Conservation (phyloP, 192 early-diverging fungal genomes). For the Coemansia erecta region DNA sequence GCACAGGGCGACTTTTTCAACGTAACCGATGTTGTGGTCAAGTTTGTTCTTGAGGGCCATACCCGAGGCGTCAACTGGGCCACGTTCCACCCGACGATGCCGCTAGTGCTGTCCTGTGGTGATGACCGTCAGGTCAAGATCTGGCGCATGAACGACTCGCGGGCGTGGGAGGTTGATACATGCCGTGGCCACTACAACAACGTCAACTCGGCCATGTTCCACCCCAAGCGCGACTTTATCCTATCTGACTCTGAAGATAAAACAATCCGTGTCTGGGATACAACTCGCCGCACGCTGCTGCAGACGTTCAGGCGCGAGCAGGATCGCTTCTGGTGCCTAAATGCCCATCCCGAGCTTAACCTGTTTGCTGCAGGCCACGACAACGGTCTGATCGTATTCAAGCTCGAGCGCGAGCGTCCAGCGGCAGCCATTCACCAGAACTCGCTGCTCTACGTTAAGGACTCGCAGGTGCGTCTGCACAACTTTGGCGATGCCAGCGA, state of each 20-base stretch:
- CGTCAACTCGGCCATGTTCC: constrained; percentile 90
- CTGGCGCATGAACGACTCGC: constrained; percentile 98
- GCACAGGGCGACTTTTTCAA: constrained; percentile 95
- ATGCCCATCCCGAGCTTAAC: constrained; percentile 96
- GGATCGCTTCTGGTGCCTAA: constrained; percentile 95
- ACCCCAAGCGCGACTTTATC: constrained; percentile 94
- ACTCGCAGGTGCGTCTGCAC: constrained; percentile 78
- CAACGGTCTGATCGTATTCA: constrained; percentile 97
- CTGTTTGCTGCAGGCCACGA: constrained; percentile 98
- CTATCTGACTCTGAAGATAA: constrained; percentile 95
- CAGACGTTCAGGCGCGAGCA: constrained; percentile 97
- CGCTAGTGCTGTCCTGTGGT: constrained; percentile 93
- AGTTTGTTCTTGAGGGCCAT: constrained; percentile 98
- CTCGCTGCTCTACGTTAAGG: constrained; percentile 85
- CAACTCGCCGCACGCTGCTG: constrained; percentile 88
- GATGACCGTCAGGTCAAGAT: constrained; percentile 98
- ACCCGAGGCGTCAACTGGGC: constrained; percentile 98
- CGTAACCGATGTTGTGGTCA: constrained; percentile 92
- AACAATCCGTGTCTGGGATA: constrained; percentile 98
- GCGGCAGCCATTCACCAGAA: constrained; percentile 83
- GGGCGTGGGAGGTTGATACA: constrained; percentile 99
- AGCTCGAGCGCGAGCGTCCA: constrained; percentile 95
- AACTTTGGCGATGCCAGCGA: constrained; percentile 80
- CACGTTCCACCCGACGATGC: constrained; percentile 93
- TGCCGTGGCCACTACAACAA: constrained; percentile 99